Evolutionary conservation across 2,329 filamentous ascomycete genomes (phyloP), one percentile per base, ranked within the genome.

Genomic region (Graphiopsis chlorocephala): DNA sequence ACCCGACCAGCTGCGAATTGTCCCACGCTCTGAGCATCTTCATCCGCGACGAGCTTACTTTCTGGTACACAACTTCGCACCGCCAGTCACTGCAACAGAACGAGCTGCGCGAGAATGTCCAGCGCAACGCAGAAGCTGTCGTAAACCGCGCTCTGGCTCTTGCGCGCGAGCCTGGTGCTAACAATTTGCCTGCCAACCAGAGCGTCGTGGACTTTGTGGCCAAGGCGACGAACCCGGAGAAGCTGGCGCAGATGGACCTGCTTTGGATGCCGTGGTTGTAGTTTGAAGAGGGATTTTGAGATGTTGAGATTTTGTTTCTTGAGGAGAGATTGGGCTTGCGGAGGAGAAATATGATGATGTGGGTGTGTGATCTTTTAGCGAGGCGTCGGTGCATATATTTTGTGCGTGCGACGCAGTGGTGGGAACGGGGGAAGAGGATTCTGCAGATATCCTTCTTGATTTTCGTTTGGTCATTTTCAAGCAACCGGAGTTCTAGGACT

Each of bases 201-300:
- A 98, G 94, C 47, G 92, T 97, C 31, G 94, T 99, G 73, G 95
- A 99, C 79, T 80, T 96, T 67, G 90, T 99, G 67, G 91, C 91
- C n/a, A 90, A 90, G 80, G 93, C 94, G 1, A 93, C 96, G 17
- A 96, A 97, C 78, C 95, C 95, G 1, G 88, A 91, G 81, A 93
- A 95, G 76, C 78, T 99, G 78, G 89, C 90, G 52, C 86, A 91
- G 78, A 93, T 91, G 73, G 95, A 99, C 82, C 88, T 93, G 65
- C 81, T 99, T 72, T 99, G 95, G 93, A 98, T 98, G 94, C 90
- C 92, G 26, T 99, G 96, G 81, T 81, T 98, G 74, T 98, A 55
- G 47, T 42, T 12, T 25, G 29, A 38, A 15, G 31, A 38, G 14
- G 35, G 4, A 31, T 4, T 17, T 20, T 25, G 23, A 20, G 8